Base-by-base conservation (phyloP, 1,284 basidiomycete genomes). In the Cryptococcus floricola region DNA sequence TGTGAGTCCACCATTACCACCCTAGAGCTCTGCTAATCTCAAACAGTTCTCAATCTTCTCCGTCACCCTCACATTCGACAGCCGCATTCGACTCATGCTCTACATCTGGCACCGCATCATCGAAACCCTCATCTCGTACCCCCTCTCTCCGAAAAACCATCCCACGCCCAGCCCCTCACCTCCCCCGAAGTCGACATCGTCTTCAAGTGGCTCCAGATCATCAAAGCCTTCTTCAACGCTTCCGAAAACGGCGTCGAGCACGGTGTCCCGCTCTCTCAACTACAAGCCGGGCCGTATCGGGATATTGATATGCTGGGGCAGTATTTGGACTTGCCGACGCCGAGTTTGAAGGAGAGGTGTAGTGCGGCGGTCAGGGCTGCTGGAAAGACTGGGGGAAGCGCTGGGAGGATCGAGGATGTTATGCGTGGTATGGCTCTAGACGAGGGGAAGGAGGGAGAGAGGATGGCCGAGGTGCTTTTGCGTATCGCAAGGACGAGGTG, bases 161-260 rank as follows among this genome's bases (percentile, higher is more conserved):
- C 59, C 42, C 53, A 56, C 3, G 45, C 45, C 8, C 39, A 50
- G 1, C 31, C 56, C 18, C 34, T 56, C 10, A 31, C 50, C 1
- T 52, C 59, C 9, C 61, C 53, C 18, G 73, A 78, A 54, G 57
- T 71, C 18, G 72, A 73, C 52, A 59, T 76, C 27, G 67, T 78
- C 12, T 76, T 75, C 71, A 75, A 75, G 54, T 77, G 74, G 74
- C 62, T 76, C 5, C 65, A 73, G 56, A 46, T 72, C 18, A 59
- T 76, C 44, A 77, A 76, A 56, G 52, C 61, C 1, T 78, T 77
- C 62, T 77, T 75, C 66, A 77, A 77, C 57, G 75, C 76, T 9
- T 56, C 58, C 5, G 76, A 76, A 42, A 59, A 62, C 19, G 70
- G 69, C 4, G 52, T 63, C 2, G 74, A 76, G 59, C 69, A 75